Evolutionary conservation across 202 grass and related monocot species (phyloP).

Genomic region (Miscanthus sacchariflorus): DNA sequence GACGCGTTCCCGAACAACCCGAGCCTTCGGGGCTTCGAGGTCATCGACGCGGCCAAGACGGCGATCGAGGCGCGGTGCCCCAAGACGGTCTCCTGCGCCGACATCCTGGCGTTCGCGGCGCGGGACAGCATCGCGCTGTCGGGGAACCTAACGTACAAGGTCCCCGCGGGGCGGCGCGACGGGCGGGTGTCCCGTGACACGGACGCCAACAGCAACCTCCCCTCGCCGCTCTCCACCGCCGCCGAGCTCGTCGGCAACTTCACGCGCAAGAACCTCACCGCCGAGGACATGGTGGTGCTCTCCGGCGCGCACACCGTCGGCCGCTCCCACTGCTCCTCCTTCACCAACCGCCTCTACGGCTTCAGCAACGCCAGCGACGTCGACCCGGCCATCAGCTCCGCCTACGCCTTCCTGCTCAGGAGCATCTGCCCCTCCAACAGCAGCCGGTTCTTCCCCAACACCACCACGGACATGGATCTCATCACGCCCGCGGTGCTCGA

Average conservation of each 20-base stretch:
- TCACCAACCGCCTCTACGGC: constrained; percentile 59
- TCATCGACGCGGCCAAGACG: constrained; percentile 64
- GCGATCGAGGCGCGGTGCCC: constrained; percentile 63
- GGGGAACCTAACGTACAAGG: constrained; percentile 48
- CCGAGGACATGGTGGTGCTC: constrained; percentile 60
- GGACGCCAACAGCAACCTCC: constrained; percentile 46
- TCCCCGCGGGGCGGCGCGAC: constrained; percentile 62
- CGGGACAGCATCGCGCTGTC: constrained; percentile 54
- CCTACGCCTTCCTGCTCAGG: constrained; percentile 51
- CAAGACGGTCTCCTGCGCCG: constrained; percentile 69
- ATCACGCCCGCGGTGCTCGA: constrained; percentile 68
- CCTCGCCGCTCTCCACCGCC: constrained; percentile 28
- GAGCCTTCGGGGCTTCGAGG: constrained; percentile 70
- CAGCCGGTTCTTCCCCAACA: constrained; percentile 53
- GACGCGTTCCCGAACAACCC: constrained; percentile 59
- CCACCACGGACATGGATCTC: constrained; percentile 54
- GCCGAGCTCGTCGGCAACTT: constrained; percentile 49
- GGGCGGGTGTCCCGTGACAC: constrained; percentile 7
- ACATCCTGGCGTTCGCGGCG: constrained; percentile 74
- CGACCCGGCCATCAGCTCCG: constrained; percentile 52
- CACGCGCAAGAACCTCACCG: constrained; percentile 52
- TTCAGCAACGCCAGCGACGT: constrained; percentile 56
- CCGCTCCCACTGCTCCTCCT: constrained; percentile 63
- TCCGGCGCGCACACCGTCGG: constrained; percentile 76
- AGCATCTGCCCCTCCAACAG: constrained; percentile 51